Base-by-base conservation (phyloP, 306 rosid species). In the Arachis hypogaea region DNA sequence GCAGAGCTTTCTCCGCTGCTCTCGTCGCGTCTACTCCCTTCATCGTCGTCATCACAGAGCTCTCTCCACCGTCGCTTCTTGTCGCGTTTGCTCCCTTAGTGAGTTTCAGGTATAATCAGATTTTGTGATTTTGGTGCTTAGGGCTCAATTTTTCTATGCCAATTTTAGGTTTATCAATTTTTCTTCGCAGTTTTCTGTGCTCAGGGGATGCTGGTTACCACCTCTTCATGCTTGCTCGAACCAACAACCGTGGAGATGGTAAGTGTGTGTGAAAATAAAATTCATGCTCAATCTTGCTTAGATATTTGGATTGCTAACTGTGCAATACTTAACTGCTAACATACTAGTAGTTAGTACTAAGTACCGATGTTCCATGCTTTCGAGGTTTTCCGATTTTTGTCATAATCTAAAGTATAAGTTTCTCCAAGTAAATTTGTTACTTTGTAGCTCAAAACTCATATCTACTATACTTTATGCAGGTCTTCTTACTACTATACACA, bases 161-260 rank as follows among this genome's bases (percentile, higher is more conserved):
- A 16, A 16, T 16, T 16, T 16, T 16, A 16, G 16, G 16, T 16
- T 16, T 16, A 16, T 16, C 16, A 16, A 16, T 16, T 16, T 16
- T 16, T 16, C 16, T 16, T 16, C 16, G 16, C 16, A 16, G 16
- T 16, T 16, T 16, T 16, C 16, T 16, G 16, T 16, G 16, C 16
- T 16, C 16, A 52, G 90, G 89, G 42, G 79, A 73, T 75, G 98
- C 98, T 4, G 98, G 98, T 60, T 93, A 93, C 81, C 59, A 9
- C 51, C 85, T 81, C 72, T 88, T 93, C 84, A 87, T 86, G 81
- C 97, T 93, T 76, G 97, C 88, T 30, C 84, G 98, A 67, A 86
- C 98, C 63, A 93, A 93, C 81, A 85, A 93, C 77, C 97, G 98
- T 18, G 98, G 98, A 66, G 98, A 93, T 83, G 98, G 98, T 93